Conservation (phyloP, 2,329 filamentous ascomycete genomes). For the Gliomastix tumulicola region DNA sequence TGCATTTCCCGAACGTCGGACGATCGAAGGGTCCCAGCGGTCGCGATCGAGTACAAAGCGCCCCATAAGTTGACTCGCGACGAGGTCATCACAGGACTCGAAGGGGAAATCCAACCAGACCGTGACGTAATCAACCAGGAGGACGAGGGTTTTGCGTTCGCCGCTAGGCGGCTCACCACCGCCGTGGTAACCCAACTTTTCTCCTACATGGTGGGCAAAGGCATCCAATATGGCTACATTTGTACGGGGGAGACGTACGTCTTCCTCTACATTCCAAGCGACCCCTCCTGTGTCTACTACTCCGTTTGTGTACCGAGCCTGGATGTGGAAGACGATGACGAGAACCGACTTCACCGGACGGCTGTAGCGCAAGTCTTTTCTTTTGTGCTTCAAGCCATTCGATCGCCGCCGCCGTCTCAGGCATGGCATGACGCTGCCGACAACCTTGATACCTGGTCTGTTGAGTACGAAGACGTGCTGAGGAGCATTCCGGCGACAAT, state of each 20-base stretch:
- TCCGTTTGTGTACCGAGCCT: conserved; percentile 20
- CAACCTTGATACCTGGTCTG: conserved; percentile 20
- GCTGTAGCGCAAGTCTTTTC: conserved; percentile 29
- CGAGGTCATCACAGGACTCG: conserved; percentile 23
- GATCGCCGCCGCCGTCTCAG: conserved; percentile 13
- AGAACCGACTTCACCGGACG: conserved; percentile 23
- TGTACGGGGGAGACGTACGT: conserved; percentile 22
- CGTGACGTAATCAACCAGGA: conserved; percentile 22
- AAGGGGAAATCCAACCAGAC: conserved; percentile 22
- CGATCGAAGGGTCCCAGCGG: conserved; percentile 10
- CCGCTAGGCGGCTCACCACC: conserved; percentile 18
- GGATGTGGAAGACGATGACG: conserved; percentile 23
- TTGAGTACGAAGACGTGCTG: conserved; percentile 22
- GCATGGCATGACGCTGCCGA: conserved; percentile 21
- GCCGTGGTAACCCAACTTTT: conserved; percentile 31
- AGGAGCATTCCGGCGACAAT: conserved; percentile 13
- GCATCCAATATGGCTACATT: conserved; percentile 21
- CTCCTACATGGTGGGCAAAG: conserved; percentile 23
- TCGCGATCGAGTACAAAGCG: conserved; percentile 29
- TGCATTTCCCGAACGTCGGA: conserved; percentile 3
- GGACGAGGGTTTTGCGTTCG: conserved; percentile 18
- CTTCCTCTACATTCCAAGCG: conserved; percentile 23
- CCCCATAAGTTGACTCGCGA: conserved; percentile 25
- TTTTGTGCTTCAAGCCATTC: conserved; percentile 25
- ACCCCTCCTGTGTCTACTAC: conserved; percentile 24